A percentile compares a stretch with the other conserved stretches of the same genome.
phyloP scores from a whole-genome alignment of 306 rosid species.

The Parietaria judaica region DNA sequence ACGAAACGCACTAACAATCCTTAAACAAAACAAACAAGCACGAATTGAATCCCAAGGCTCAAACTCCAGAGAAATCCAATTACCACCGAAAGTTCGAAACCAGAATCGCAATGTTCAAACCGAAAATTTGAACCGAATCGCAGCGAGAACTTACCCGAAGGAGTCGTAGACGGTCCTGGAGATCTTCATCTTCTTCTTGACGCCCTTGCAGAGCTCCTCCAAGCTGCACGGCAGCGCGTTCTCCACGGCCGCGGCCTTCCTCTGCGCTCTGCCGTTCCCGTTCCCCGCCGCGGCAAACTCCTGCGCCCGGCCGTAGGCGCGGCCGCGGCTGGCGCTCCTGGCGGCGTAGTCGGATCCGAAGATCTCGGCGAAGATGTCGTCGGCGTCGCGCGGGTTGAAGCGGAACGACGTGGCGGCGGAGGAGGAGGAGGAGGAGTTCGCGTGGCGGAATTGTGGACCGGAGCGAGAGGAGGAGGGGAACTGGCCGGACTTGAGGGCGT shows the following conservation, averaged over 20 bases:
- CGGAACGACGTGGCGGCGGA: constrained; percentile 40
- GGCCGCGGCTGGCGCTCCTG: constrained; percentile 25
- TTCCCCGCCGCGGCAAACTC: constrained; percentile 12
- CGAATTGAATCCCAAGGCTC: not conserved
- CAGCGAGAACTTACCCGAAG: constrained; percentile 42
- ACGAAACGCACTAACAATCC: no score
- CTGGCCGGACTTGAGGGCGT: constrained; percentile 69
- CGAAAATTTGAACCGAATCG: not conserved
- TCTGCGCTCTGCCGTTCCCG: constrained; percentile 14
- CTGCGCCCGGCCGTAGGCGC: constrained; percentile 35
- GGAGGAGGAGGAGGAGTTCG: constrained; percentile 35
- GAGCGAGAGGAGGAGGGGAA: constrained; percentile 50
- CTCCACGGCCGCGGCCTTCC: constrained; percentile 70
- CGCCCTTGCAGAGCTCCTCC: constrained; percentile 82
- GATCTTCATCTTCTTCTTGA: constrained; percentile 81
- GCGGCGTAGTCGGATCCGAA: constrained; percentile 49
- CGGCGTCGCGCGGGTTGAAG: constrained; percentile 61
- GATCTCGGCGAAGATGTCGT: constrained; percentile 68
- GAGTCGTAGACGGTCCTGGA: constrained; percentile 55
- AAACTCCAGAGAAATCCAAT: no score
- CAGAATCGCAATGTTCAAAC: not conserved
- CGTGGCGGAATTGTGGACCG: constrained; percentile 23
- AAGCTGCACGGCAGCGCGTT: constrained; percentile 54
- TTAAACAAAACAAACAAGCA: no score
- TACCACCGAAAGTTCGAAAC: no score